These are phyloP conservation scores for Cyberlindnera meyerae DNA, from an alignment of 805 yeast species.

Conservation along the genomic window DNA sequence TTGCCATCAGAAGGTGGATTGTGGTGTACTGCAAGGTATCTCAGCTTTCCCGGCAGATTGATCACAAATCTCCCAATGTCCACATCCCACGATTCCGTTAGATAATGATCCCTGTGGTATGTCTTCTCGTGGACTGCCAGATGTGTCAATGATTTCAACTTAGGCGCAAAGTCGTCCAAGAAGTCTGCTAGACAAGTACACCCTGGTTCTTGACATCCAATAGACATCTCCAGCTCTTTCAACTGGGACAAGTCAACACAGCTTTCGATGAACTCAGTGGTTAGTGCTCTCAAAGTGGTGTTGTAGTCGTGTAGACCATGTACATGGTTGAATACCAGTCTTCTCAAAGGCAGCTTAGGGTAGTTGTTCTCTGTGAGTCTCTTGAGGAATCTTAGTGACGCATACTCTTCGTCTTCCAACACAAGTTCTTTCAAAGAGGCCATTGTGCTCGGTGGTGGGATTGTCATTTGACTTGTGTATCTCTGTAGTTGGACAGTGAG, in stretches of 20 bases:
- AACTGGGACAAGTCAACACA: constrained; percentile 29
- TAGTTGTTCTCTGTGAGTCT: constrained; percentile 20
- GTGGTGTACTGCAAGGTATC: constrained; percentile 49
- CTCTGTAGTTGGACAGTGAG: constrained; percentile 12
- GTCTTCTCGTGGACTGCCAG: constrained; percentile 31
- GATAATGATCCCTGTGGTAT: constrained; percentile 39
- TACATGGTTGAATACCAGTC: constrained; percentile 38
- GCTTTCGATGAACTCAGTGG: constrained; percentile 27
- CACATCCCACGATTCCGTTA: constrained; percentile 53
- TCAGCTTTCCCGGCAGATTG: constrained; percentile 30
- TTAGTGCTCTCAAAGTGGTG: constrained; percentile 29
- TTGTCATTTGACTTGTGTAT: constrained; percentile 8
- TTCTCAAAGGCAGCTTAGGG: constrained; percentile 28
- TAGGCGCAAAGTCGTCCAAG: constrained; percentile 33
- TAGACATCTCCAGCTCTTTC: constrained; percentile 42
- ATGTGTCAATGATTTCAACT: constrained; percentile 21
- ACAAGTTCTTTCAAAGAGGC: constrained; percentile 22
- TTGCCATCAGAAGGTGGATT: constrained; percentile 53
- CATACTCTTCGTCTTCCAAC: constrained; percentile 32
- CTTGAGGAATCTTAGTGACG: constrained; percentile 34
- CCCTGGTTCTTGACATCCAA: constrained; percentile 47
- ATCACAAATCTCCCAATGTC: constrained; percentile 38
- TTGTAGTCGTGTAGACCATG: constrained; percentile 43
- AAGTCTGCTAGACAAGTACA: constrained; percentile 45
- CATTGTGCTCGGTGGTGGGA: constrained; percentile 3